Base-by-base conservation (phyloP, 495 filamentous ascomycete genomes). In the Talaromyces trachyspermus region DNA sequence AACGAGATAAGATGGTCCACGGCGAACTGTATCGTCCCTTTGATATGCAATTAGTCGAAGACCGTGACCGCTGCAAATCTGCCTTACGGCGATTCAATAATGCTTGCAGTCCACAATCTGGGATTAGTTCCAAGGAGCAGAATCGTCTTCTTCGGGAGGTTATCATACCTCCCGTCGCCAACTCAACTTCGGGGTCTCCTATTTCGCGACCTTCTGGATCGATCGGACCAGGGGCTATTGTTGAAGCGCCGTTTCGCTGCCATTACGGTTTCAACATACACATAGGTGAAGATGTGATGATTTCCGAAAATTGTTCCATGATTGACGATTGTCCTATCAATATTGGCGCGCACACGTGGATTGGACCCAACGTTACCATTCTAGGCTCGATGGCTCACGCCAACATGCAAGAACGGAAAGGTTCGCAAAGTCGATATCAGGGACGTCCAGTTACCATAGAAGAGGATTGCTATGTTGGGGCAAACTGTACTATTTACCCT, bases 181-280 rank as follows among this genome's bases (percentile, higher is more conserved):
- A 50, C 71, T 78, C 50, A 50, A 78, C 48, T 55, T 75, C 51
- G 56, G 71, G 36, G 55, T 54, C 51, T 30, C 70, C 49, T 54
- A 71, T 46, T 6, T 45, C 58, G 30, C 62, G 59, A 22, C 55
- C 60, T 15, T 38, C 48, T 4, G 85, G 85, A n/a, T 75, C 76
- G 25, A 81, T 95, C 15, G 88, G 88, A 17, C 76, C 83, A 32
- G 79, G 86, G 41, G 84, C 86, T 6, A 74, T 81, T 30, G 86
- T 98, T 32, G 89, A 96, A 49, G 81, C 87, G 2, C 91, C 92
- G 10, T 97, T 98, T 61, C 83, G 73, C 27, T 97, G 92, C 63
- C 89, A 95, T 56, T 98, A 96, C 57, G 92, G 92, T 2, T 95
- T 95, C 58, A 96, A 98, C 56, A 85, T 97, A 53, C 75, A 76